Evolutionary conservation across 164 flowering plant species (phyloP).

Genomic region (Piper betle): DNA sequence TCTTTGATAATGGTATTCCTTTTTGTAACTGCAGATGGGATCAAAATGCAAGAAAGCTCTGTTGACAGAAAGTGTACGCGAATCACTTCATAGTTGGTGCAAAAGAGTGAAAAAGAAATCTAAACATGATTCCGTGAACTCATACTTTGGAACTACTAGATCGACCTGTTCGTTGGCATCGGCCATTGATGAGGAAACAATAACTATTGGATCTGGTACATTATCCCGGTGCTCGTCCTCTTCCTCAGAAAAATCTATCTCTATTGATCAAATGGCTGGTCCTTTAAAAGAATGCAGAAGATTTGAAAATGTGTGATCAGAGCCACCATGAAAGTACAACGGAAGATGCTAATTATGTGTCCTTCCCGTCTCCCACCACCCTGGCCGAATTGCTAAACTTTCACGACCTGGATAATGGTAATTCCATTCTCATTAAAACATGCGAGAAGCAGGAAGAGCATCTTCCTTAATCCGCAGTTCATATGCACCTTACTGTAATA

Average conservation of each 20-base stretch:
- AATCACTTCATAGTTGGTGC: conserved; percentile 89
- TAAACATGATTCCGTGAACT: conserved; percentile 31
- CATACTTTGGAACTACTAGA: conserved; percentile 29
- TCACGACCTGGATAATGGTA: too few relatives aligned
- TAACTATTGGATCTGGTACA: conserved; percentile 59
- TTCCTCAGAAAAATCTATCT: conserved; percentile 10
- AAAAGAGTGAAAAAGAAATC: conserved; percentile 70
- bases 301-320: conserved; percentile 4
- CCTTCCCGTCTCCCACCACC: too few relatives aligned
- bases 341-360: conserved; percentile 10
- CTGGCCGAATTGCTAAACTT: too few relatives aligned
- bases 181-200: conserved; percentile 44
- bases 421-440: too few relatives aligned
- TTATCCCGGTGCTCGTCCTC: conserved; percentile 52
- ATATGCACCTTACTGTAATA: too few relatives aligned
- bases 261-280: conserved; percentile 22
- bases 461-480: too few relatives aligned
- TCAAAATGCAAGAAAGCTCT: conserved; percentile 65
- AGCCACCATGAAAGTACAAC: conserved; percentile 14
- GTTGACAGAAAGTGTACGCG: conserved; percentile 72
- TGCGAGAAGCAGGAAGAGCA: too few relatives aligned
- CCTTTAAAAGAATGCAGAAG: neutral
- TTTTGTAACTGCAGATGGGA: conserved; percentile 51
- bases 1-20: neutral
- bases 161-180: conserved; percentile 70